Conservation (phyloP, 805 yeast genomes). For the Priceomyces melissophilus region DNA sequence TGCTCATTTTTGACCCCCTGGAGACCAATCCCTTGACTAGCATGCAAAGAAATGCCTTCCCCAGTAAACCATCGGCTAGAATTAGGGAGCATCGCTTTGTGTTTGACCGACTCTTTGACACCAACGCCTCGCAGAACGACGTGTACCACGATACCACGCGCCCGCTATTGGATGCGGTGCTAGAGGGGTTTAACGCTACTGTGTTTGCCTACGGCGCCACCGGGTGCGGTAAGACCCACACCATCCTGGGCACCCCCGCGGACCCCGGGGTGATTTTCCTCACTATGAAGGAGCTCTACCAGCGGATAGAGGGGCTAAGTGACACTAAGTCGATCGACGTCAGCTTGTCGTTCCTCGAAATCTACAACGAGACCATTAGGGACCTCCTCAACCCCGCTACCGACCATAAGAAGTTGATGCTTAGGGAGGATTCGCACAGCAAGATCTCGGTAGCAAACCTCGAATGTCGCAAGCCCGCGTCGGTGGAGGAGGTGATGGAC, state of each 20-base stretch:
- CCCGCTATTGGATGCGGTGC: slow-evolving; percentile 67
- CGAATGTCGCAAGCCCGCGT: slow-evolving; percentile 55
- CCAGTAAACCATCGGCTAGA: slow-evolving; percentile 39
- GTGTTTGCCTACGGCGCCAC: slow-evolving; percentile 97
- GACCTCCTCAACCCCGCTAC: slow-evolving; percentile 68
- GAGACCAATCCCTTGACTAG: slow-evolving; percentile 58
- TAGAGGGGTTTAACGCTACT: slow-evolving; percentile 87
- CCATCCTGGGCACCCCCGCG: slow-evolving; percentile 72
- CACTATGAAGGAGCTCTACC: slow-evolving; percentile 74
- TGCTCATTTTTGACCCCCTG: slow-evolving; percentile 85
- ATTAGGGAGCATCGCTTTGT: slow-evolving; percentile 74
- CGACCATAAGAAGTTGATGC: slow-evolving; percentile 43
- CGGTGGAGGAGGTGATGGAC: slow-evolving; percentile 75
- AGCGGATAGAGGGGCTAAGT: slow-evolving; percentile 50
- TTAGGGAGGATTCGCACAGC: slow-evolving; percentile 69
- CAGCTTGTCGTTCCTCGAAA: slow-evolving; percentile 73
- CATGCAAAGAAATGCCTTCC: slow-evolving; percentile 46
- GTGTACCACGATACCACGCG: slow-evolving; percentile 65
- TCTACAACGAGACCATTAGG: slow-evolving; percentile 84
- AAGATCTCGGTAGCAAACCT: slow-evolving; percentile 71
- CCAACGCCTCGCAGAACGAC: slow-evolving; percentile 57
- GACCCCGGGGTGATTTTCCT: slow-evolving; percentile 78
- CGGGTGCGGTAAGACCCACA: slow-evolving; percentile 96
- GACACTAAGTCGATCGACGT: slow-evolving; percentile 60
- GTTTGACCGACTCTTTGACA: slow-evolving; percentile 78